A percentile compares a stretch with the other conserved stretches of the same genome.
Evolutionary conservation across 2,329 filamentous ascomycete genomes (phyloP).

Genomic region (Fusarium sacchari): DNA sequence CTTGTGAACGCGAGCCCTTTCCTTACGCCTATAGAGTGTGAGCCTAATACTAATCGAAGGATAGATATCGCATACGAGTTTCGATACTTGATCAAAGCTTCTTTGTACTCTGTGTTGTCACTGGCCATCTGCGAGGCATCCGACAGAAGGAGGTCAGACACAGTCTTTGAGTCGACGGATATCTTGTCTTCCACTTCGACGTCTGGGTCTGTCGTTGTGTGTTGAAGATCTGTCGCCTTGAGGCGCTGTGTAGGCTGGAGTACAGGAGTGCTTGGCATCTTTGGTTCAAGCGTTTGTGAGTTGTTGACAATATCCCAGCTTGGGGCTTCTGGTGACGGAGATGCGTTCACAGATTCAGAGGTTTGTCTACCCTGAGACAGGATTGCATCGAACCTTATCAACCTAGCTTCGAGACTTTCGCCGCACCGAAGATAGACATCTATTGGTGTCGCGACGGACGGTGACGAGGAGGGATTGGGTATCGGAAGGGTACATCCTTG

Average conservation of each 20-base stretch:
- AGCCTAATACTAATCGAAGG: background rate
- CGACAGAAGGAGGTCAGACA: slow-evolving; percentile 15
- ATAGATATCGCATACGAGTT: background rate
- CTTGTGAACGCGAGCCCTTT: background rate
- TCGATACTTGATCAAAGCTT: background rate
- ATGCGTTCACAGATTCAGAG: background rate
- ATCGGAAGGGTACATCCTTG: slow-evolving; percentile 15
- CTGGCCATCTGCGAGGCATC: background rate
- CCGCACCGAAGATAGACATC: slow-evolving; percentile 28
- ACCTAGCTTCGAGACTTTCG: slow-evolving; percentile 19
- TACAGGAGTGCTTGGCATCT: background rate
- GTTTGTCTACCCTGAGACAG: background rate
- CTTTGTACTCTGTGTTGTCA: background rate
- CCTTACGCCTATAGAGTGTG: background rate
- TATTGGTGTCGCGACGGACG: slow-evolving; percentile 9
- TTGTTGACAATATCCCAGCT: slow-evolving; percentile 17
- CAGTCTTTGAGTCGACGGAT: background rate
- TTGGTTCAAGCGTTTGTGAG: background rate
- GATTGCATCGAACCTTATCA: background rate
- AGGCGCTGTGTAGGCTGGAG: background rate
- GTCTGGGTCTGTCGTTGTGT: background rate
- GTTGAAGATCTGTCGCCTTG: background rate
- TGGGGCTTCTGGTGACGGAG: background rate
- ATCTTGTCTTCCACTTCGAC: background rate
- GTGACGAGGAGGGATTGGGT: slow-evolving; percentile 2